Evolutionary conservation across 2,329 filamentous ascomycete species (phyloP), one percentile per base, ranked within the genome.

Genomic region (Tolypocladium amazonense): DNA sequence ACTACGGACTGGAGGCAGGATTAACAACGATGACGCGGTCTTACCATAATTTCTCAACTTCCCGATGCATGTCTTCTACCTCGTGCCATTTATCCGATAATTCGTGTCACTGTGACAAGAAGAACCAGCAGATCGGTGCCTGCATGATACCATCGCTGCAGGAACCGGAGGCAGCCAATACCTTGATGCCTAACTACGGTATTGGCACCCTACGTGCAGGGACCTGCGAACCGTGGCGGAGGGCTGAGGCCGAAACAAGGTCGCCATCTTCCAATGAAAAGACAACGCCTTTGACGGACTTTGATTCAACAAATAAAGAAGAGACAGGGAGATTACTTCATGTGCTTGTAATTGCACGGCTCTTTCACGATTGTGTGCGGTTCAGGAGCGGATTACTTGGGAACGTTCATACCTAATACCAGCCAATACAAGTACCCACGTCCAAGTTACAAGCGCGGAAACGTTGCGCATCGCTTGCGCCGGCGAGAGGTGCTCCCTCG

Each of bases 91-190:
- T 12, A 37, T 54, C 30, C 20, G 20, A 37, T 33, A 54, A 33
- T 9, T 8, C n/a, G 30, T 37, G 33, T 53, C 30, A 35, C 30
- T 53, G 30, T 2, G 47, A 25, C 20, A 11, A 35, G 15, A 4
- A 8, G 41, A 57, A 20, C 56, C 56, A 23, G 56, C 27, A 35
- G 41, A 37, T 57, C 41, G 56, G 56, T 27, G 56, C n/a, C 56
- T 57, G 56, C 41, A 57, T 45, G 56, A 23, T 43, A 20, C 23
- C 39, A 25, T 18, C 23, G 27, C 56, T 57, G 56, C 56, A 57
- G 56, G 56, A 57, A 57, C 56, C 41, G 15, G 30, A 57, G 56
- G 25, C 37, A 47, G 41, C 56, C 56, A 45, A 57, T 47, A 50
- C 41, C 12, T 57, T 47, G 56, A 43, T 50, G 56, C 56, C 56